A percentile compares a stretch with the other conserved stretches of the same genome.
Evolutionary conservation across 257 asterid genomes (phyloP).

Genomic region (Petunia secreta): DNA sequence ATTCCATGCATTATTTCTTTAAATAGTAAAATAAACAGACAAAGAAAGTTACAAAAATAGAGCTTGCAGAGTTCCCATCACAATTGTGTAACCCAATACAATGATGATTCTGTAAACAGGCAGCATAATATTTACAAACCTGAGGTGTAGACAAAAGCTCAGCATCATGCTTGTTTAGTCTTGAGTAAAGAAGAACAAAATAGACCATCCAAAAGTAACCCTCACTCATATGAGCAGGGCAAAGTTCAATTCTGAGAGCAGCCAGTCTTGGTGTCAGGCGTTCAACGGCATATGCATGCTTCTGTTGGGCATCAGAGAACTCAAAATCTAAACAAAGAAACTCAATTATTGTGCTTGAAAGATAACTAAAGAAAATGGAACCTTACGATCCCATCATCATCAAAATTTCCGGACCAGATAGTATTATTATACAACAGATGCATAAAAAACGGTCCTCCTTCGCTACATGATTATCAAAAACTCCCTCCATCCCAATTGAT

Average conservation of each 20-base stretch:
- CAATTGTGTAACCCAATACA: neutral
- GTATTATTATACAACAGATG: neutral
- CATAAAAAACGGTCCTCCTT: neutral
- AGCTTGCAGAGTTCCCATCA: neutral
- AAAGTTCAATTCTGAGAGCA: slow-evolving; percentile 93
- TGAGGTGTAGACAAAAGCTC: slow-evolving; percentile 78
- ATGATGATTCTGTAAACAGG: slow-evolving; percentile 15
- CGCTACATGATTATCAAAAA: neutral
- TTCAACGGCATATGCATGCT: slow-evolving; percentile 82
- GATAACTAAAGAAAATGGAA: neutral
- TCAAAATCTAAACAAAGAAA: slow-evolving; percentile 66
- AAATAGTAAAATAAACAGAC: no score
- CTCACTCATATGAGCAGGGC: slow-evolving; percentile 89
- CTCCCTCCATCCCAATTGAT: neutral
- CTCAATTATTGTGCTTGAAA: slow-evolving; percentile 28
- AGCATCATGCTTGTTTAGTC: slow-evolving; percentile 76
- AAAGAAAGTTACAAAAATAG: no score
- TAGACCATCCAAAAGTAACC: slow-evolving; percentile 99
- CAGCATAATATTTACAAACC: slow-evolving; percentile 48
- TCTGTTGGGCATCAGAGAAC: slow-evolving; percentile 72
- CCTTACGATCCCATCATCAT: neutral
- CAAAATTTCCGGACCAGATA: neutral
- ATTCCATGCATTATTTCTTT: neutral
- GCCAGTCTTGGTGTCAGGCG: slow-evolving; percentile 82
- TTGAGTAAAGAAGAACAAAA: slow-evolving; percentile 87